These are phyloP conservation scores for Knufia fluminis DNA, from an alignment of 2,329 filamentous ascomycete species.

Conservation along the genomic window DNA sequence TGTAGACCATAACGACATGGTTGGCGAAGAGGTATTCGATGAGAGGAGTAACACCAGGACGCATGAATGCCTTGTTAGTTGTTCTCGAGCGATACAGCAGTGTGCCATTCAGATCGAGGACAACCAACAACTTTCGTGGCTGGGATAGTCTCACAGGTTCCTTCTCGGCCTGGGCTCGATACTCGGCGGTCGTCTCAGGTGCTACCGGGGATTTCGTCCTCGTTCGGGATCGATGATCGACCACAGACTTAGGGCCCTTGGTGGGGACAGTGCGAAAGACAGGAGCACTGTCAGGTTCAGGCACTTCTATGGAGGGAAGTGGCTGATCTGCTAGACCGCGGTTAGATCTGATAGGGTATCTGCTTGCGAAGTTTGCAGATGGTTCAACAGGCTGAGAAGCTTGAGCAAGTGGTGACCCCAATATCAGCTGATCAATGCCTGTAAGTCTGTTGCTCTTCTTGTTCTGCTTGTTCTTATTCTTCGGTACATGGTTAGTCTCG, in stretches of 20 bases:
- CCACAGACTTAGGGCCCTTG: slow-evolving; percentile 1
- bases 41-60: slow-evolving; percentile 61
- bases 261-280: not conserved
- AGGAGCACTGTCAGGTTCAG: not conserved
- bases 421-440: not conserved
- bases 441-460: not conserved
- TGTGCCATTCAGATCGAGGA: slow-evolving; percentile 91
- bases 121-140: slow-evolving; percentile 61
- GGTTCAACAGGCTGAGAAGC: not conserved
- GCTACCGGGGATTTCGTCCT: slow-evolving; percentile 26
- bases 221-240: slow-evolving; percentile 5
- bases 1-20: slow-evolving; percentile 83
- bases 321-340: slow-evolving; percentile 8
- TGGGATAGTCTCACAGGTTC: slow-evolving; percentile 34
- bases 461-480: not conserved
- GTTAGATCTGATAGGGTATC: slow-evolving; percentile 1
- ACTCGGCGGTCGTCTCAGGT: slow-evolving; percentile 52
- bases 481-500: slow-evolving; percentile 3
- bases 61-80: slow-evolving; percentile 48
- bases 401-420: not conserved
- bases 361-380: not conserved
- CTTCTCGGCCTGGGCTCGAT: slow-evolving; percentile 48
- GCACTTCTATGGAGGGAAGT: slow-evolving; percentile 11
- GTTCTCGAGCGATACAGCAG: slow-evolving; percentile 55
- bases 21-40: slow-evolving; percentile 63